These are phyloP conservation scores for Vaccinium darrowii DNA, from an alignment of 148 eudicot species.

Conservation along the genomic window DNA sequence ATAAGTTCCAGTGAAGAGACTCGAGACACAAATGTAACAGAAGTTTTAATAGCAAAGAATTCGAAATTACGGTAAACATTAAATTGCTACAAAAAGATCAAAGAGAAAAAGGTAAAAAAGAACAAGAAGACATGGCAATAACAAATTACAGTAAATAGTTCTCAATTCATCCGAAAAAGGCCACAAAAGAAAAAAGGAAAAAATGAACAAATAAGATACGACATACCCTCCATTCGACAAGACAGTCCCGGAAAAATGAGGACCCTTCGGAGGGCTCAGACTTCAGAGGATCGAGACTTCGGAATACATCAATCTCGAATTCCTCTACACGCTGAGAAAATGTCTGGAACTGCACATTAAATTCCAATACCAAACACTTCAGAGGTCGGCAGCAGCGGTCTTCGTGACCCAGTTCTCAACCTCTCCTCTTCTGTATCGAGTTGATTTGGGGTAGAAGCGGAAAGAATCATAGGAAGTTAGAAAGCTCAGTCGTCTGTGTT, in stretches of 20 bases:
- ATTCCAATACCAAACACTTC: neutral
- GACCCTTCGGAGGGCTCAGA: conserved; percentile 71
- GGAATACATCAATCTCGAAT: conserved; percentile 64
- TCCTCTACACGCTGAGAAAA: conserved; percentile 60
- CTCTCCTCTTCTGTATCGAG: too few relatives aligned
- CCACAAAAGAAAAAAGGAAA: neutral
- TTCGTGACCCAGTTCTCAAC: too few relatives aligned
- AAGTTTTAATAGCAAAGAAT: neutral
- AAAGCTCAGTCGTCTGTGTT: too few relatives aligned
- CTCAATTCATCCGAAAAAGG: neutral
- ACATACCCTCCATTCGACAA: conserved; percentile 79
- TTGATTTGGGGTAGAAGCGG: too few relatives aligned
- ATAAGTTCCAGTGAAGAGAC: neutral
- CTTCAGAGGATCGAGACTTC: conserved; percentile 59
- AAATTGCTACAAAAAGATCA: neutral
- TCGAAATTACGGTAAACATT: neutral
- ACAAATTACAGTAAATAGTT: neutral
- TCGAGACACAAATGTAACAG: neutral
- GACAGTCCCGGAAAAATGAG: conserved; percentile 71
- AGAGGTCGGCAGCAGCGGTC: neutral
- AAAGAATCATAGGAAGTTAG: too few relatives aligned
- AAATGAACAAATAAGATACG: neutral
- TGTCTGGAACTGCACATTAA: conserved; percentile 68
- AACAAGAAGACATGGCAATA: neutral
- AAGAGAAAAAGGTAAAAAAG: neutral